Percentiles rank a stretch among this genome's conserved stretches.
Evolutionary conservation across 495 filamentous ascomycete species (phyloP).

Genomic region (Aspergillus wentii): DNA sequence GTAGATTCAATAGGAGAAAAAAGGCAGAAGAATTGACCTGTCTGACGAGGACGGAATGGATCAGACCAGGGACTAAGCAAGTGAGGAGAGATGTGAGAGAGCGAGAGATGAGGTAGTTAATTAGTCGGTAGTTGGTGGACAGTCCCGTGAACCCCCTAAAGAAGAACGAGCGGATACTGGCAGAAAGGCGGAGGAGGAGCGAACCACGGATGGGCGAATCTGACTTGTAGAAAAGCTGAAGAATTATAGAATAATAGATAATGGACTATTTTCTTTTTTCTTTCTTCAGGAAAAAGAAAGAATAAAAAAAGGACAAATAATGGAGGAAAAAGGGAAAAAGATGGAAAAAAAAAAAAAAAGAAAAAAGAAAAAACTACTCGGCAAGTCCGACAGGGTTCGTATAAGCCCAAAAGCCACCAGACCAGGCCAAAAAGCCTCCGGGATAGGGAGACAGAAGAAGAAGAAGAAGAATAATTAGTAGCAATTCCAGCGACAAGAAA

Average conservation of each 20-base stretch:
- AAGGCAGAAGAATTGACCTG: not conserved
- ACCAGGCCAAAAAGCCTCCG: too few relatives aligned
- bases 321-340: not conserved
- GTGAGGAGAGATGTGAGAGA: conserved; percentile 5
- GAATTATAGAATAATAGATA: not conserved
- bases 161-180: too few relatives aligned
- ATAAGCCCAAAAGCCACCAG: too few relatives aligned
- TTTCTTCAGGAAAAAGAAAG: not conserved
- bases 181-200: too few relatives aligned
- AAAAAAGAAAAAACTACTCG: conserved; percentile 2
- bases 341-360: not conserved
- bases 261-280: conserved; percentile 1
- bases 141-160: too few relatives aligned
- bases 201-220: not conserved
- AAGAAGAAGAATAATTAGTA: conserved; percentile 4
- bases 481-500: too few relatives aligned
- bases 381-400: too few relatives aligned
- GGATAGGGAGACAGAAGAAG: conserved; percentile 1
- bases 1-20: too few relatives aligned
- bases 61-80: not conserved
- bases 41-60: not conserved
- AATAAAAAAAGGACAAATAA: not conserved
- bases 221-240: not conserved
- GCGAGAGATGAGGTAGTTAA: not conserved
- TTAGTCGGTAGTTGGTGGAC: conserved; percentile 3